Evolutionary conservation across 2,329 filamentous ascomycete genomes (phyloP), one percentile per base, ranked within the genome.

Genomic region (Penicillium capsulatum): DNA sequence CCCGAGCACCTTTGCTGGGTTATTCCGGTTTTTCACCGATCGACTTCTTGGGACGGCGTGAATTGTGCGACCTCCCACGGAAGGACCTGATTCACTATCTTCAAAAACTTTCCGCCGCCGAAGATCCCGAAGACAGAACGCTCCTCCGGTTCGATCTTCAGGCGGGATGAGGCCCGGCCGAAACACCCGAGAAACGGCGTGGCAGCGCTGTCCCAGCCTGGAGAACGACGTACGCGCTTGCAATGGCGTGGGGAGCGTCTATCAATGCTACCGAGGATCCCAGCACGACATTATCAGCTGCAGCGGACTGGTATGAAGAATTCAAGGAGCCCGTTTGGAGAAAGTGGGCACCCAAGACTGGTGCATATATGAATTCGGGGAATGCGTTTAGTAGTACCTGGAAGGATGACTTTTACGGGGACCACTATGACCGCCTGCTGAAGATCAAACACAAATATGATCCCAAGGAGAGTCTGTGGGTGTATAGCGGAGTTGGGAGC

Each of bases 31-130:
- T 2, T 58, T 60, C 4, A 58, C 60, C 0, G 64, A 59, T 24
- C 61, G 65, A 8, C 49, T 70, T 22, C 3, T 39, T 70, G 0
- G 65, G 66, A 3, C 48, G 51, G 1, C 44, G 54, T 8, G 51
- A 57, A 17, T 61, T 66, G 34, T 41, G 55, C 0, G 46, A 56
- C 3, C 48, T 51, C 7, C 30, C 34, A 0, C 43, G 16, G n/a
- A 11, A 26, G 2, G 16, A 45, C 1, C 31, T 58, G 3, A 36
- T 26, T 1, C 1, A n/a, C 3, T 47, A 50, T 32, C 38, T 51
- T 4, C 17, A 38, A 17, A 30, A 22, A 7, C 34, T 42, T 2
- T 30, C 56, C 11, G 27, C 34, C 8, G 49, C 49, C 3, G 42
- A 57, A 34, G 50, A 50, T 31, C 35, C 38, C n/a, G 55, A 44